Base-by-base conservation (phyloP, 139 green algal species). In the Haematococcus sp. region DNA sequence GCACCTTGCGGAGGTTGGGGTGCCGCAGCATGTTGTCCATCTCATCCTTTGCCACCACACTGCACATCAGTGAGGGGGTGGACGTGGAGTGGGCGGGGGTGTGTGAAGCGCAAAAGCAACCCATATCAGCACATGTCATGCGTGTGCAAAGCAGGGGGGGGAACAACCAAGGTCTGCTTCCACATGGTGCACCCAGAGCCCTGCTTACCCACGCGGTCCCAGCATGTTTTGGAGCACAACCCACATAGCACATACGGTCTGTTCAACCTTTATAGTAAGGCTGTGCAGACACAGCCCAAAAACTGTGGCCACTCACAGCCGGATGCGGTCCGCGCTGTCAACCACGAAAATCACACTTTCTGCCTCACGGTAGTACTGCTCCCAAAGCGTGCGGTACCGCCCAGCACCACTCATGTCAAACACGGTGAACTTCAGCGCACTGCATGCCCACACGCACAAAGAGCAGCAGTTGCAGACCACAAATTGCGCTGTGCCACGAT, bases 381-480 rank as follows among this genome's bases (percentile, higher is more conserved):
- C 89, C 91, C 91, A 96, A 23, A 96, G 75, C 32, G 69, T 86
- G 34, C 91, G 84, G 64, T 96, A 96, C 11, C 85, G 73, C 13
- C 88, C 84, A 17, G 91, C 91, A 15, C 91, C 91, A 32, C 86
- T 89, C 91, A 96, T 96, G 77, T 96, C 91, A 78, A 96, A 94
- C n/a, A 89, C 87, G 31, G 83, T 95, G 73, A 96, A 91, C 1
- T 76, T 87, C 25, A 94, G 49, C 0, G 79, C 64, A 22, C 83
- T 89, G 78, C 63, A 49, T 49, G 40, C 40, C 4, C 54, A 28
- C 54, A 23, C 15, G 46, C 46, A 55, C 15, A 55, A 22, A 63
- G 15, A 13, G 7, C 22, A 63, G 22, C 19, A 63, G 55, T 23
- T 13, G 15, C 7, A 31, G 17, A 22, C 22, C 55, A 23, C 20